Conservation (phyloP, 1,284 basidiomycete species). For the Meira nashicola region DNA sequence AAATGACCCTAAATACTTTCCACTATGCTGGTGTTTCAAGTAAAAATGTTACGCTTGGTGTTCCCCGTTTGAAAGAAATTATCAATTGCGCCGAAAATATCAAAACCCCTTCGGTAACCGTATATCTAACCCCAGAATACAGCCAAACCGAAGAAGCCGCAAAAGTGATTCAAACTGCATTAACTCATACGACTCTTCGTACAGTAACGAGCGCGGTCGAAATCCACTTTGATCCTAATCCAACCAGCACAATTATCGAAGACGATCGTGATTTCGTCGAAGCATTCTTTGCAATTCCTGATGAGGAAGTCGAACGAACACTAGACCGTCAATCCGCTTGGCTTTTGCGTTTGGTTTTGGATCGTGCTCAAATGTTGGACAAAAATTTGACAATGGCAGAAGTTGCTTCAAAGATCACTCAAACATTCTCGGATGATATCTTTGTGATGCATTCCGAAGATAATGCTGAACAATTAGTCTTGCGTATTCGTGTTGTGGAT, state of each 20-base stretch:
- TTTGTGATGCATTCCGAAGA: slow-evolving; percentile 99
- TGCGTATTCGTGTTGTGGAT: slow-evolving; percentile 85
- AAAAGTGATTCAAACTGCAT: slow-evolving; percentile 83
- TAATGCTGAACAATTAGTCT: slow-evolving; percentile 92
- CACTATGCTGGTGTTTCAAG: slow-evolving; percentile 99
- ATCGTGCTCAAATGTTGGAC: slow-evolving; percentile 96
- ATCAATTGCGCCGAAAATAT: slow-evolving; percentile 98
- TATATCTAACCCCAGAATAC: slow-evolving; percentile 61
- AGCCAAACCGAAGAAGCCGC: slow-evolving; percentile 58
- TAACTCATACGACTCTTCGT: slow-evolving; percentile 88
- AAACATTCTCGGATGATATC: slow-evolving; percentile 90
- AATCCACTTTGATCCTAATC: slow-evolving; percentile 97
- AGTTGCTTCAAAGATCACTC: slow-evolving; percentile 86
- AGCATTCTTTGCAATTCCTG: slow-evolving; percentile 98
- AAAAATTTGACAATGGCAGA: slow-evolving; percentile 92
- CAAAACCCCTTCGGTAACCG: slow-evolving; percentile 90
- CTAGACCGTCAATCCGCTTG: slow-evolving; percentile 90
- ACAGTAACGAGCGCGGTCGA: slow-evolving; percentile 94
- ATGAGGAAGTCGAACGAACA: slow-evolving; percentile 88
- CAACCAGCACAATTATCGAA: slow-evolving; percentile 85
- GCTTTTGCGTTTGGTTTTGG: slow-evolving; percentile 92
- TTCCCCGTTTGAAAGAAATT: slow-evolving; percentile 99
- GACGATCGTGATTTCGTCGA: slow-evolving; percentile 95
- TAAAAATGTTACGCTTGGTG: slow-evolving; percentile 99
- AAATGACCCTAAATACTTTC: slow-evolving; percentile 99